These are phyloP conservation scores for Lunasporangiospora selenospora DNA, from an alignment of 192 early-diverging fungal genomes.

Conservation along the genomic window DNA sequence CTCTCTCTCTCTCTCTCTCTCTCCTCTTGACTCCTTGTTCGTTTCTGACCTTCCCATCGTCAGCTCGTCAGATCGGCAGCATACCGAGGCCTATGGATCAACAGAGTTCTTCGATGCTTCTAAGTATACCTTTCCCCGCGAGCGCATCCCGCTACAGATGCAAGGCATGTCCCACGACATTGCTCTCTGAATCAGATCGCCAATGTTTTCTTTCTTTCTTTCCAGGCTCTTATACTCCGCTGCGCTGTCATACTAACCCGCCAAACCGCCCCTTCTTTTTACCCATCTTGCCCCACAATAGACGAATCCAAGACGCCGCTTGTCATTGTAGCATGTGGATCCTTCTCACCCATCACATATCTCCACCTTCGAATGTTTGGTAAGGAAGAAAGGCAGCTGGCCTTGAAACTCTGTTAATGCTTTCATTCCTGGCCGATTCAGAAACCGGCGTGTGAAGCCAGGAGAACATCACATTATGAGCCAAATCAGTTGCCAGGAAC, in stretches of 20 bases:
- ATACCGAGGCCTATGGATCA: slow-evolving; percentile 45
- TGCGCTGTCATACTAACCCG: neutral
- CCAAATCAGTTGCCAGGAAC: too few species aligned
- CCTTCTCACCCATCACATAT: slow-evolving; percentile 97
- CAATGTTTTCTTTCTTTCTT: neutral
- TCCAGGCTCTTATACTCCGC: slow-evolving; percentile 1
- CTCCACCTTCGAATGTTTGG: slow-evolving; percentile 99
- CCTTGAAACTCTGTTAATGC: too few species aligned
- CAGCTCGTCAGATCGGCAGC: slow-evolving; percentile 47
- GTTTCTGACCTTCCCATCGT: too few species aligned
- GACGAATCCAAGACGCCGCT: slow-evolving; percentile 79
- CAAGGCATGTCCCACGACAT: too few species aligned
- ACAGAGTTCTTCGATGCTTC: slow-evolving; percentile 41
- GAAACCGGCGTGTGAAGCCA: too few species aligned
- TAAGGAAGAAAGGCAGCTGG: too few species aligned
- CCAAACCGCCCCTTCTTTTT: neutral
- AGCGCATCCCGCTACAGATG: slow-evolving; percentile 34
- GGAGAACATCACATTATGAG: too few species aligned
- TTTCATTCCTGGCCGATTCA: too few species aligned
- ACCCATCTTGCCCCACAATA: slow-evolving; percentile 13
- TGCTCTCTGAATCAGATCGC: too few species aligned
- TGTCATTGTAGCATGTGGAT: slow-evolving; percentile 95
- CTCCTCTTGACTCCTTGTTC: too few species aligned
- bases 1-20: too few species aligned
- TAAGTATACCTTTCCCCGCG: slow-evolving; percentile 41